These are phyloP conservation scores for Pythium volutum DNA, from an alignment of 352 stramenopile species.

Conservation along the genomic window DNA sequence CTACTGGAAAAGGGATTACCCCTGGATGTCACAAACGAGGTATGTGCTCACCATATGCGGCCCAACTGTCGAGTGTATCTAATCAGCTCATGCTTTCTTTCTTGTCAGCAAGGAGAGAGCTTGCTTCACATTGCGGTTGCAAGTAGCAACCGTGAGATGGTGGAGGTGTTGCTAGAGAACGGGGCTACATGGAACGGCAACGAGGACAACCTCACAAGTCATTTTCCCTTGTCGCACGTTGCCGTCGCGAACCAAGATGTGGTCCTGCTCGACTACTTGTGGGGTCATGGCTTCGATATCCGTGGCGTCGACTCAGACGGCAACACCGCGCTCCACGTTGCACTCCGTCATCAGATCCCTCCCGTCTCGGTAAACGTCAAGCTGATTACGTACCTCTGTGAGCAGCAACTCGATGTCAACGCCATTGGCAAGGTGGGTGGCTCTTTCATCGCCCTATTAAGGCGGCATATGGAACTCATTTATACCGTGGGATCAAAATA, in stretches of 20 bases:
- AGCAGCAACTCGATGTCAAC: slow-evolving; percentile 3
- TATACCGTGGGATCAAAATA: not conserved
- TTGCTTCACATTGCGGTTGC: slow-evolving; percentile 4
- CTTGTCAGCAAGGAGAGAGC: not conserved
- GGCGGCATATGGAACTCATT: no score
- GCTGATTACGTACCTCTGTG: slow-evolving; percentile 8
- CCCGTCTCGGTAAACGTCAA: not conserved
- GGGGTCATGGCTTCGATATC: not conserved
- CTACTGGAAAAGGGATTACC: not conserved
- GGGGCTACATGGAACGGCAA: not conserved
- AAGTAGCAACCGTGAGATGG: slow-evolving; percentile 6
- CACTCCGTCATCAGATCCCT: slow-evolving; percentile 3
- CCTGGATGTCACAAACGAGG: not conserved
- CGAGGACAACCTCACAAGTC: not conserved
- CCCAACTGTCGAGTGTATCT: not conserved
- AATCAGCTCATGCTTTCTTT: not conserved
- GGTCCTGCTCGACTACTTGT: not conserved
- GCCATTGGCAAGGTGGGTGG: not conserved
- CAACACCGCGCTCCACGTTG: not conserved
- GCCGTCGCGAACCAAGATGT: slow-evolving; percentile 9
- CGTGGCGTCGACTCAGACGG: not conserved
- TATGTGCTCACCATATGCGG: not conserved
- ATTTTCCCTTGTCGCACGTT: not conserved
- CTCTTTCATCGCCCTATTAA: not conserved
- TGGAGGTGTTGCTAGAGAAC: slow-evolving; percentile 2